Base-by-base conservation (phyloP, 2,329 filamentous ascomycete species). In the Aspergillus pseudoterreus region DNA sequence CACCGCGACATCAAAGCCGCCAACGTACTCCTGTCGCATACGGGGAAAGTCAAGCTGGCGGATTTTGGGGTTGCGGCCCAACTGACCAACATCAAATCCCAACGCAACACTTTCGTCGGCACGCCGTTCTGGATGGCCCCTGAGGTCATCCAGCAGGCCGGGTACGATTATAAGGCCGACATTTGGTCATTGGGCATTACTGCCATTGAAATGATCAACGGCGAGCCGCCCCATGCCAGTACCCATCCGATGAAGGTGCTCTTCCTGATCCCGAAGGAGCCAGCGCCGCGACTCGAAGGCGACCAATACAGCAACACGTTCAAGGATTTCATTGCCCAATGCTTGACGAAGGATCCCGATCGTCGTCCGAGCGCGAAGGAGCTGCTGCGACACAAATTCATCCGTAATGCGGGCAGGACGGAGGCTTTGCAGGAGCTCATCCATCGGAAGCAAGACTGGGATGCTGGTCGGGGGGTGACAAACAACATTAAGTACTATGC, bases 41-140 rank as follows among this genome's bases (percentile, higher is more conserved):
- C 82, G 4, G 92, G 92, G 64, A 92, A 90, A 66, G 92, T 97
- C 69, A 97, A 97, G 78, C 79, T 97, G 60, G 92, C 92, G 38
- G 92, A 99, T 73, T 99, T 99, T 67, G 94, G 94, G 53, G 94
- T 99, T 39, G 94, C 94, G 6, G 92, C 94, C 27, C 94, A 99
- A 71, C 79, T 99, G 63, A 95, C 90, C 55, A 96, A 96, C 68
- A 95, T 97, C 75, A 96, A 96, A 73, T 96, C 92, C 2, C 91
- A 96, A 71, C 85, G 94, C 49, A 92, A 97, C 72, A 99, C 94
- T 0, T 97, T 99, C 65, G 94, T 99, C 17, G 94, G 94, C 17
- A 97, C 92, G 0, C 94, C 94, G 0, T 96, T 95, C 67, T 96
- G 91, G 91, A 95, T 96, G 91, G 91, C 91, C 1, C 91, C 91